Percentiles rank a stretch among this genome's conserved stretches.
Evolutionary conservation across 179 eudicot species (phyloP).

Genomic region (Kewa caespitosa): DNA sequence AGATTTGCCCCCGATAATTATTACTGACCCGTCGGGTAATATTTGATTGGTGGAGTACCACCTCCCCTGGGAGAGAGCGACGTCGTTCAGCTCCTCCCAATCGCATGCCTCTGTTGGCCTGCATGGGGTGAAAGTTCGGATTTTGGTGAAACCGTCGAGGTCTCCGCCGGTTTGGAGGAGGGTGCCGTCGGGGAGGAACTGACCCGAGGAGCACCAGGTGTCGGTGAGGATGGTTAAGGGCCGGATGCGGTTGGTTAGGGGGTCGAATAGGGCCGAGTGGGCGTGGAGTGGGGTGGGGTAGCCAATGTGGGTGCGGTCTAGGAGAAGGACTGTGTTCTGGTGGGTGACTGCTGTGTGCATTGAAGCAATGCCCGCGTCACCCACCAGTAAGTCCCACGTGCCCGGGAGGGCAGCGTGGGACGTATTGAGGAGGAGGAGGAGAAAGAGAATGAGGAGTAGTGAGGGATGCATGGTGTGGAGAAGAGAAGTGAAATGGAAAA

Average conservation of each 20-base stretch:
- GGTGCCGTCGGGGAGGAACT: constrained; percentile 82
- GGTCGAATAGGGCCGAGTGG: constrained; percentile 70
- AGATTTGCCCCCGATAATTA: constrained; percentile 64
- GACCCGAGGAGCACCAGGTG: constrained; percentile 98
- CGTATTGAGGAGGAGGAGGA: constrained; percentile 6
- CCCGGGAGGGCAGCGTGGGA: constrained; percentile 64
- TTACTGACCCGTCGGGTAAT: constrained; percentile 66
- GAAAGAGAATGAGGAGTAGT: constrained; percentile 1
- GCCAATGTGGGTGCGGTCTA: constrained; percentile 86
- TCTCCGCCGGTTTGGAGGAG: constrained; percentile 89
- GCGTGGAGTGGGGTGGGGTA: constrained; percentile 60
- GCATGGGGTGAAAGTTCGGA: constrained; percentile 68
- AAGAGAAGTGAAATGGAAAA: neutral
- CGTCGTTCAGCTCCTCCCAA: constrained; percentile 67
- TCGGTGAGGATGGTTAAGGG: constrained; percentile 77
- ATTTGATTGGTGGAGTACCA: constrained; percentile 89
- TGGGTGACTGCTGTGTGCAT: constrained; percentile 96
- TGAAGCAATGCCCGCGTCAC: constrained; percentile 78
- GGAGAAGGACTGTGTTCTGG: constrained; percentile 73
- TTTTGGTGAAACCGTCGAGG: constrained; percentile 51
- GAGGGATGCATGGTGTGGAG: constrained; percentile 13
- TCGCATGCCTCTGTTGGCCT: constrained; percentile 42
- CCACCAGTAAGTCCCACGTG: constrained; percentile 71
- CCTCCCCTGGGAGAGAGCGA: constrained; percentile 43
- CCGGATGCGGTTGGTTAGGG: constrained; percentile 45